Base-by-base conservation (phyloP, 805 yeast species). In the Lachancea waltii region DNA sequence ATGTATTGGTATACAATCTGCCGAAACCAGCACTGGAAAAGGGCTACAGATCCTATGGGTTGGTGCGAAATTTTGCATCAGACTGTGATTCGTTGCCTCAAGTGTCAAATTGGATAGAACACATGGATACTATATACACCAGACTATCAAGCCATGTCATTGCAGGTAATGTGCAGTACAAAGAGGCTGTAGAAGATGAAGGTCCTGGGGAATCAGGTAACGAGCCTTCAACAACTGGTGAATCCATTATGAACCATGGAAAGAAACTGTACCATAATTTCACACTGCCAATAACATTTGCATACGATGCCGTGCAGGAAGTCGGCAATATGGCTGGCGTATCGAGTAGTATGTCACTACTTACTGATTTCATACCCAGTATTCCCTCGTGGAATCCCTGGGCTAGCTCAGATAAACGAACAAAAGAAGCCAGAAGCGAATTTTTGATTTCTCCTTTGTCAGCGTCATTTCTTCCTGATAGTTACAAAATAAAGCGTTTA, bases 241-340 rank as follows among this genome's bases (percentile, higher is more conserved):
- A 38, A n/a, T 16, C 33, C 3, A 10, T 38, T n/a, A 16, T 21
- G 30, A 23, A 23, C 14, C 42, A 38, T 3, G 29, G 36, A 1
- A 48, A 45, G 30, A 50, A 44, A n/a, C 15, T 60, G 11, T 33
- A 54, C 17, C 60, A 57, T 36, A 60, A 60, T 35, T 30, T 60
- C 20, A 44, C 60, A 3, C 40, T 58, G 14, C 64, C 64, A 3
- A 42, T 60, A 15, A 40, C 58, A 1, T 53, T 60, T 38, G 59
- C 64, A 20, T 54, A 53, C 27, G 64, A 60, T 40, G 54, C 62
- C 3, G 49, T 58, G n/a, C 62, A 58, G 31, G 64, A 60, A 34
- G 55, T 60, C 14, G 60, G 64, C 9, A 35, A 42, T 3, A 57
- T 61, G 26, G 53, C 63, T 1, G 64, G 64, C 2, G 49, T 60